Percentiles rank a stretch among this genome's conserved stretches.
Evolutionary conservation across 306 rosid genomes (phyloP).

Genomic region (Canavalia ensiformis): DNA sequence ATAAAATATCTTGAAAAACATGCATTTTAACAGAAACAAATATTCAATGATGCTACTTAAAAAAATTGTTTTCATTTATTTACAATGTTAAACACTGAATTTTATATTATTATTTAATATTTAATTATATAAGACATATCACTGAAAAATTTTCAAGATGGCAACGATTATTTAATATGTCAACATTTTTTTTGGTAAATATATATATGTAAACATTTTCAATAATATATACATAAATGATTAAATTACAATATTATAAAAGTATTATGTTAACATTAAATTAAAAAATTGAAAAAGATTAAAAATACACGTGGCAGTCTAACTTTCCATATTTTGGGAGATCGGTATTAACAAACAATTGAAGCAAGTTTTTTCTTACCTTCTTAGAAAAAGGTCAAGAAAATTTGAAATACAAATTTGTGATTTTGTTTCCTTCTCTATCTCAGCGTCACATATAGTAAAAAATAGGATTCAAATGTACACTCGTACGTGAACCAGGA

Average conservation of each 20-base stretch:
- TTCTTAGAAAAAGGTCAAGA: neutral
- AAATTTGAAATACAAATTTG: neutral
- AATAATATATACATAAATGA: neutral
- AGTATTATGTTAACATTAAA: neutral
- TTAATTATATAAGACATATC: neutral
- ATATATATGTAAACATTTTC: too few relatives aligned
- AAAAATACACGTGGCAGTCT: neutral
- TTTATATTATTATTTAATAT: too few relatives aligned
- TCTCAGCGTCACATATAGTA: neutral
- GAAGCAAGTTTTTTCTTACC: conserved; percentile 24
- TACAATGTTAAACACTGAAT: neutral
- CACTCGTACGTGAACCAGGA: neutral
- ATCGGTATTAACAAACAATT: conserved; percentile 1
- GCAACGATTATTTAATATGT: neutral
- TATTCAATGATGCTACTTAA: neutral
- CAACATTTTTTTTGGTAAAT: neutral
- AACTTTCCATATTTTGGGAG: neutral
- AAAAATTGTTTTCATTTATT: neutral
- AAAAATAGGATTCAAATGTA: neutral
- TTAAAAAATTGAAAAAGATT: neutral
- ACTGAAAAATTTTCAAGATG: neutral
- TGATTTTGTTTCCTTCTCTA: conserved; percentile 43
- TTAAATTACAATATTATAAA: neutral
- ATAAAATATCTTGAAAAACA: neutral
- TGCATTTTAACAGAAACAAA: neutral